Base-by-base conservation (phyloP, 371 early-diverging fungal genomes). In the Mycotypha africana region DNA sequence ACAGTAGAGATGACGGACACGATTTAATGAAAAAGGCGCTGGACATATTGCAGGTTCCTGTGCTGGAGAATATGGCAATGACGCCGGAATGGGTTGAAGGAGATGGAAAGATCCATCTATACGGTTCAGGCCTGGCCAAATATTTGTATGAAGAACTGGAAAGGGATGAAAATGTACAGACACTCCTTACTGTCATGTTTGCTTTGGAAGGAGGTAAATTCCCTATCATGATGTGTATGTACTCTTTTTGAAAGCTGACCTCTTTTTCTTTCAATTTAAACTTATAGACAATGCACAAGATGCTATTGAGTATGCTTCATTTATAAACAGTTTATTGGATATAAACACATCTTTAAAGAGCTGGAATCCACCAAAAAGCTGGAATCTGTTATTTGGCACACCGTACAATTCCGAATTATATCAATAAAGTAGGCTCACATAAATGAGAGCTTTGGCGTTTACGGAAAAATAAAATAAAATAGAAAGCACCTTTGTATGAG, bases 351-450 rank as follows among this genome's bases (percentile, higher is more conserved):
- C 15, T 19, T 14, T 22, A 15, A 19, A 16, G 21, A 33, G 26
- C 24, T 86, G 85, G 85, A 70, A 62, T 19, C 76, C 79, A 16
- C 87, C 87, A 10, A 65, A 66, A 53, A 84, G 85, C 60, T 86
- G 87, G 87, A 65, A 85, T 45, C 70, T 63, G 59, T 56, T 82
- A 50, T 74, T 76, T 51, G 74, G 74, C 19, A 58, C 65, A 23
- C 67, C 74, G 20, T 66, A 49, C 28, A 66, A 69, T 57, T 49
- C 58, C 31, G 70, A 64, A 22, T 47, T 53, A 38, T 53, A 46
- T 47, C 56, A 41, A 68, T 74, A 78, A 42, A 77, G 72, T 33
- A 15, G 4, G n/a, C 9, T 28, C n/a, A n/a, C n/a, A n/a, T n/a
- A n/a, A n/a, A n/a, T n/a, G n/a, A n/a, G n/a, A n/a, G n/a, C n/a